Evolutionary conservation across 2,329 filamentous ascomycete species (phyloP).

Genomic region (Colletotrichum filicis): DNA sequence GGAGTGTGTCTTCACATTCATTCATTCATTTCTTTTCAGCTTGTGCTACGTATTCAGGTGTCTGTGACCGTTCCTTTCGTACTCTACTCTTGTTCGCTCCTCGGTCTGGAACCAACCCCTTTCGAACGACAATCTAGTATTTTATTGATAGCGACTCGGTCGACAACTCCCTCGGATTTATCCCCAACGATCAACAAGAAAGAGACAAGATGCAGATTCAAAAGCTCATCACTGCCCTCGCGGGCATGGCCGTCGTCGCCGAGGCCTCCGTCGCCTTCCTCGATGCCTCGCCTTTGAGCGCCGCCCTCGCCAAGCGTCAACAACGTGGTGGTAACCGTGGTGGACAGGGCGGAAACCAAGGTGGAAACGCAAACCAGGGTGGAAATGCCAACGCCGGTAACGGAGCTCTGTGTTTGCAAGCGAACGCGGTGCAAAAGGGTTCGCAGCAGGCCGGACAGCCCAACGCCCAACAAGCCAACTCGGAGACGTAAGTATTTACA

Average conservation of each 20-base stretch:
- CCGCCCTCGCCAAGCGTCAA: slow-evolving; percentile 55
- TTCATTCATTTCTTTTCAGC: slow-evolving; percentile 51
- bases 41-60: slow-evolving; percentile 46
- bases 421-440: slow-evolving; percentile 58
- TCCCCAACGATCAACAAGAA: slow-evolving; percentile 5
- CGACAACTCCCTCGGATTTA: slow-evolving; percentile 33
- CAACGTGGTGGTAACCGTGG: slow-evolving; percentile 37
- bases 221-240: slow-evolving; percentile 55
- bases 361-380: slow-evolving; percentile 38
- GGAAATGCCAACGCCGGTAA: slow-evolving; percentile 30
- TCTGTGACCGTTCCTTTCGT: slow-evolving; percentile 59
- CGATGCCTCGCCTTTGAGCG: slow-evolving; percentile 46
- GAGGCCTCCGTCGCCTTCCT: slow-evolving; percentile 57
- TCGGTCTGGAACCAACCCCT: slow-evolving; percentile 63
- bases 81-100: slow-evolving; percentile 46
- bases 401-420: slow-evolving; percentile 17
- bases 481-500: slow-evolving; percentile 56
- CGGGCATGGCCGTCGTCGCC: slow-evolving; percentile 57
- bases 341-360: slow-evolving; percentile 35
- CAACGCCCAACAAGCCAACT: slow-evolving; percentile 61
- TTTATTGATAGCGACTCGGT: slow-evolving; percentile 35
- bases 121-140: slow-evolving; percentile 38
- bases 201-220: slow-evolving; percentile 63
- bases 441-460: slow-evolving; percentile 60
- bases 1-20: slow-evolving; percentile 64